Conservation (phyloP, 2,329 filamentous ascomycete genomes). For the Neophaeococcomyces mojaviensis region DNA sequence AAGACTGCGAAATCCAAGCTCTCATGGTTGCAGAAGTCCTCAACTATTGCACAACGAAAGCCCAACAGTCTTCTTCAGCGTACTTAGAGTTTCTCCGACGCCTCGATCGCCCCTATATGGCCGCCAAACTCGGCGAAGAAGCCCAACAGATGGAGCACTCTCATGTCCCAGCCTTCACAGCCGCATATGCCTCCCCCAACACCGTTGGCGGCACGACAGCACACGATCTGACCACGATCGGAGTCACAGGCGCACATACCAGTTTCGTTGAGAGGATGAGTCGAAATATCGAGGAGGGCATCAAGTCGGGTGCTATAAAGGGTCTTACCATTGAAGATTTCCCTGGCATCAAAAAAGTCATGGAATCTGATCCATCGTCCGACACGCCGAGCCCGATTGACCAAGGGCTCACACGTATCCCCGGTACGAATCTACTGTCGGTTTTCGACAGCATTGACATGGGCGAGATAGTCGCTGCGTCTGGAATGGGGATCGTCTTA, state of each 20-base stretch:
- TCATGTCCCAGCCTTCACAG: conserved; percentile 5
- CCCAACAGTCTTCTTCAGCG: background rate
- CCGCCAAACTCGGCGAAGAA: conserved; percentile 1
- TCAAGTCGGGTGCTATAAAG: background rate
- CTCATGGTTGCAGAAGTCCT: conserved; percentile 9
- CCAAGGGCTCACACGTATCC: background rate
- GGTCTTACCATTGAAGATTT: conserved; percentile 3
- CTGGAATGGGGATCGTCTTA: conserved; percentile 1
- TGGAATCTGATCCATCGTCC: conserved; percentile 2
- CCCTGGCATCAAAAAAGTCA: conserved; percentile 2
- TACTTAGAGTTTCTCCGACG: background rate
- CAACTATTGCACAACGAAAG: conserved; percentile 2
- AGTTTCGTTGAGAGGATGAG: background rate
- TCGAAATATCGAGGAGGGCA: conserved; percentile 1
- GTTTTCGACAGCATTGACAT: conserved; percentile 6
- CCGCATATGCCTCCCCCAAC: background rate
- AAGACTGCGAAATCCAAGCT: conserved; percentile 5
- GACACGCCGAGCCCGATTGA: conserved; percentile 5
- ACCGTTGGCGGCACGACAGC: conserved; percentile 2
- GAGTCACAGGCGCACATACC: background rate
- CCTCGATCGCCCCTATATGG: conserved; percentile 1
- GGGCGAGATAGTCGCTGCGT: conserved; percentile 2
- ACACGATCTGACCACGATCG: conserved; percentile 3
- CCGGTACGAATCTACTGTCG: background rate
- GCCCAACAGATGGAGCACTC: background rate